A percentile compares a stretch with the other conserved stretches of the same genome.
Evolutionary conservation across 257 asterid genomes (phyloP).

Genomic region (Apocynum venetum): DNA sequence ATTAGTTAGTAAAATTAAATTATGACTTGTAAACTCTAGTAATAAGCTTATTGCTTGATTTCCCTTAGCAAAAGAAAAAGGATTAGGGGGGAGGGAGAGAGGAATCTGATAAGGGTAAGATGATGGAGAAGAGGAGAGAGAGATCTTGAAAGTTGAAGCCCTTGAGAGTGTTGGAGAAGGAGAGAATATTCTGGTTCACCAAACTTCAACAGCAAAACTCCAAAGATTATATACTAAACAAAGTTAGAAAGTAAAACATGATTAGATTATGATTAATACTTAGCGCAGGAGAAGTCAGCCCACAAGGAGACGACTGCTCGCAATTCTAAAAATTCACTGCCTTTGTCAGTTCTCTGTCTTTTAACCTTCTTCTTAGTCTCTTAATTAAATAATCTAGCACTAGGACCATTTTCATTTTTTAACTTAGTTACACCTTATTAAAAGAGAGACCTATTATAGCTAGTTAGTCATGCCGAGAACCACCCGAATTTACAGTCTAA

Average conservation of each 20-base stretch:
- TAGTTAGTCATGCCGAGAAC: no score
- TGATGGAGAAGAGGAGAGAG: conserved; percentile 22
- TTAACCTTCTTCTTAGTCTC: not conserved
- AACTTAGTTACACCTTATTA: no score
- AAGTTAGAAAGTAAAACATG: conserved; percentile 48
- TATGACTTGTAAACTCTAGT: no score
- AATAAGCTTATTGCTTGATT: not conserved
- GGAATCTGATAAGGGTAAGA: conserved; percentile 17
- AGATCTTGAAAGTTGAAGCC: conserved; percentile 71
- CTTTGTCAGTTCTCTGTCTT: conserved; percentile 49
- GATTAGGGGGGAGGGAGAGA: not conserved
- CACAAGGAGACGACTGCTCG: conserved; percentile 74
- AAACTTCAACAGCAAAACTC: conserved; percentile 77
- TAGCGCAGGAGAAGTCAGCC: conserved; percentile 69
- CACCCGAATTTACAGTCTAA: not conserved
- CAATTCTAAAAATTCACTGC: conserved; percentile 78
- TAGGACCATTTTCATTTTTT: not conserved
- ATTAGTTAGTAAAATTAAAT: no score
- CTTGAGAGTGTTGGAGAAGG: conserved; percentile 47
- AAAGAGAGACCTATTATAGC: no score
- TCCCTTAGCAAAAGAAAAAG: not conserved
- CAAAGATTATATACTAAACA: conserved; percentile 63
- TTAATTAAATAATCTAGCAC: no score
- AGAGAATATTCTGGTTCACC: conserved; percentile 68
- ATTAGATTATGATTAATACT: conserved; percentile 76